Base-by-base conservation (phyloP, 169 alveolate genomes). In the Plasmodium knowlesi region DNA sequence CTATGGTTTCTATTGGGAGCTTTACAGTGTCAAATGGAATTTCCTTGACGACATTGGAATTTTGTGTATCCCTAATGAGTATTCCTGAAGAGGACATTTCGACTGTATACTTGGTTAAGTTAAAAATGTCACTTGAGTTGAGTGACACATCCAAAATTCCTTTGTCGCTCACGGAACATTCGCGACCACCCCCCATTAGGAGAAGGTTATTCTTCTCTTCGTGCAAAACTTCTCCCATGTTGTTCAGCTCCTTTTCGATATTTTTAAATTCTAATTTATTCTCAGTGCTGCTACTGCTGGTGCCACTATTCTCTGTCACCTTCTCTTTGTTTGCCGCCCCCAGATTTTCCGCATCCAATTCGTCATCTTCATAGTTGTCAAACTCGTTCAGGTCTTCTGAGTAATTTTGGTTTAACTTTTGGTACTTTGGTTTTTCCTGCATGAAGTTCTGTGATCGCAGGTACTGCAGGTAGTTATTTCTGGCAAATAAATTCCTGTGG, bases 1-100 rank as follows among this genome's bases (percentile, higher is more conserved):
- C 93, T 54, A 86, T 86, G 16, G 93, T 86, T 43, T 76, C 86
- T 53, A 86, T 86, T 86, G 93, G 93, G 39, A 86, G 74, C 80
- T 86, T 86, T 76, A 86, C 70, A 43, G 28, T 16, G 9, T 76
- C 57, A 86, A 53, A 86, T 86, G 88, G 19, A 12, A 86, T 32
- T 22, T 74, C 88, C 57, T 86, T 86, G 8, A 86, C 54, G 41
- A 86, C 86, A 34, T 86, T 86, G 25, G 67, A 50, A 50, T 74
- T 78, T 10, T 86, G 78, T 39, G 43, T 54, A 16, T 86, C 93
- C 81, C 46, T 86, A 76, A 86, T 86, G 71, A 86, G 41, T 71
- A 86, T 86, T 54, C 54, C 67, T n/a, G 78, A 53, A 54, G 88
- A 74, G 41, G 93, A 76, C 54, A 86, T 74, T 86, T 86, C 93